phyloP scores from a whole-genome alignment of 495 filamentous ascomycete genomes.

The Poronia punctata region DNA sequence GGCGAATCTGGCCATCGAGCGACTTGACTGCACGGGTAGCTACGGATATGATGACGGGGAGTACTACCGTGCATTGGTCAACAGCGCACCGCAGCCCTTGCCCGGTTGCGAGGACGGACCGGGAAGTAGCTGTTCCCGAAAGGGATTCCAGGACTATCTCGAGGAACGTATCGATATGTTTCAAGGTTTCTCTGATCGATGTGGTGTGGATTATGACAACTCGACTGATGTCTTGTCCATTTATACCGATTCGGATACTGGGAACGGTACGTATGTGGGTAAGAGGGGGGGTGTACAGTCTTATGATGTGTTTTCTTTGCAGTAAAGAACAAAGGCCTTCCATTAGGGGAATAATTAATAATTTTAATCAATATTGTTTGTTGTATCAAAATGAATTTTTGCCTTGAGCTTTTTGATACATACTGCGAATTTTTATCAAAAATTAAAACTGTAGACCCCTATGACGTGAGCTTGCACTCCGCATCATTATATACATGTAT shows the following conservation, averaged over 20 bases:
- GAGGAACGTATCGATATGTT: constrained; percentile 25
- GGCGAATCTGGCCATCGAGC: constrained; percentile 37
- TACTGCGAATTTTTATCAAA: too few species aligned
- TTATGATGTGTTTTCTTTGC: too few species aligned
- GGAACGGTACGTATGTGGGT: constrained; percentile 30
- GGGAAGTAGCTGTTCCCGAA: constrained; percentile 29
- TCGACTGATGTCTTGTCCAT: constrained; percentile 28
- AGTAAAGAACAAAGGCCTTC: too few species aligned
- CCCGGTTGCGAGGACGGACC: constrained; percentile 29
- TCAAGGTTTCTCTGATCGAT: constrained; percentile 26
- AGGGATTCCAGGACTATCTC: constrained; percentile 23
- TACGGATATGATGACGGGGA: constrained; percentile 29
- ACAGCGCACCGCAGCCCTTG: constrained; percentile 29
- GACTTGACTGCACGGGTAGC: constrained; percentile 30
- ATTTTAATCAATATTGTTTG: too few species aligned
- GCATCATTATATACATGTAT: too few species aligned
- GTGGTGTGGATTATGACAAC: constrained; percentile 27
- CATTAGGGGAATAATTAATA: too few species aligned
- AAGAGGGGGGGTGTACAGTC: constrained; percentile 19
- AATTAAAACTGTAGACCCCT: too few species aligned
- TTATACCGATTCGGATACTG: constrained; percentile 25
- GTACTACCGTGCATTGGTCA: constrained; percentile 31
- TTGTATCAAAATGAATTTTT: too few species aligned
- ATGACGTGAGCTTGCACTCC: too few species aligned
- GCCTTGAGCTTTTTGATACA: too few species aligned